Base-by-base conservation (phyloP, 2,329 filamentous ascomycete species). In the Paraconiothyrium sp. region DNA sequence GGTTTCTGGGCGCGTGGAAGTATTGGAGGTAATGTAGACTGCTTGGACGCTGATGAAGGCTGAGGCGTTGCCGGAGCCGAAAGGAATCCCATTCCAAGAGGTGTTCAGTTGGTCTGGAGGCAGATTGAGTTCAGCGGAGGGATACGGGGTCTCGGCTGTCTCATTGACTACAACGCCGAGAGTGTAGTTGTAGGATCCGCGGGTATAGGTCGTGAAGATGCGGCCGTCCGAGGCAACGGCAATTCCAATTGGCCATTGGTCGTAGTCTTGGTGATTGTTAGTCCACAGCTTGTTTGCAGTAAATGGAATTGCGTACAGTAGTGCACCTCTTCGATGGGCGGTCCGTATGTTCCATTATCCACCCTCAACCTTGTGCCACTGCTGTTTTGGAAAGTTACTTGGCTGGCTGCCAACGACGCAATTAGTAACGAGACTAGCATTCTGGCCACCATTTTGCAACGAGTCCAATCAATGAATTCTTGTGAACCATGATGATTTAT, bases 131-230 rank as follows among this genome's bases (percentile, higher is more conserved):
- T 65, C 77, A 1, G 75, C 63, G 30, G 72, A 79, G 4, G 83
- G 83, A 58, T 84, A 85, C 2, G 83, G 74, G 14, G 62, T 66
- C 71, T 84, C 83, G 2, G 81, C 79, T 1, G 82, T 84, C 61
- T 79, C 71, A 67, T 84, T 84, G 24, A 80, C 72, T 11, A 82
- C 77, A 50, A 83, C 82, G 6, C 82, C 82, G 3, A 85, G 75
- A 0, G 82, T 85, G 67, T 82, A 85, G 9, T 71, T 65, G 63
- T 84, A 82, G 30, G 71, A 69, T 13, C 82, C 83, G 8, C 83
- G 79, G 3, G 82, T 84, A 67, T 84, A 85, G 61, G 82, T 83
- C 24, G 80, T 82, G 64, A 86, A 85, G 63, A 80, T 81, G 41
- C 83, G 79, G 4, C 84, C 83, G 1, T 75, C 80, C 0, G 77